Evolutionary conservation across 495 filamentous ascomycete species (phyloP).

Genomic region (Aspergillus carlsbadensis): DNA sequence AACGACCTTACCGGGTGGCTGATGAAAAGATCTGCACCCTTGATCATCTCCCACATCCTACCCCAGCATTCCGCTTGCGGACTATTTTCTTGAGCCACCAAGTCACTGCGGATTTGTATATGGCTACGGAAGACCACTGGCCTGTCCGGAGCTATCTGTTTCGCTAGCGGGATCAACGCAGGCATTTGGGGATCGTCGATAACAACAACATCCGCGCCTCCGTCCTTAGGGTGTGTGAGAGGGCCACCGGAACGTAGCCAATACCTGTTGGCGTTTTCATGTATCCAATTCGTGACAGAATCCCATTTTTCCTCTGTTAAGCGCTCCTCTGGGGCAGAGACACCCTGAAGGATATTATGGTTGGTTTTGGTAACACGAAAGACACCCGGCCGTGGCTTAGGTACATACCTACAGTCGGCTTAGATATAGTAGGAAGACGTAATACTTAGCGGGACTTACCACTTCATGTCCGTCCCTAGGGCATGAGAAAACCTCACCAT

Average conservation of each 20-base stretch:
- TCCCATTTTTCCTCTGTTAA: conserved; percentile 60
- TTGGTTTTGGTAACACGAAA: conserved; percentile 89
- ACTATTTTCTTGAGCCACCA: conserved; percentile 58
- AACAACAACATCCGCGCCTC: conserved; percentile 78
- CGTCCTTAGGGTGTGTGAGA: conserved; percentile 61
- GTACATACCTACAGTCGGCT: conserved; percentile 57
- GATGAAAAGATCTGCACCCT: conserved; percentile 75
- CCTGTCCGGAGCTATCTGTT: conserved; percentile 65
- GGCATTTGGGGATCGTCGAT: conserved; percentile 92
- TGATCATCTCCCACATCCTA: conserved; percentile 72
- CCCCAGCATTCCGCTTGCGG: conserved; percentile 76
- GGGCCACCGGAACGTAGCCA: conserved; percentile 73
- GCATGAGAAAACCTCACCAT: conserved; percentile 70
- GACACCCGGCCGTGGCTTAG: conserved; percentile 78
- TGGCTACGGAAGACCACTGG: conserved; percentile 80
- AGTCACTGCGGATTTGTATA: conserved; percentile 80
- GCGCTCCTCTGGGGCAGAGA: conserved; percentile 60
- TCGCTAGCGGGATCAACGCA: conserved; percentile 73
- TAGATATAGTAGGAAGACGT: neutral
- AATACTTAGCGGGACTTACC: conserved; percentile 51
- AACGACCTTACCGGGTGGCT: conserved; percentile 79
- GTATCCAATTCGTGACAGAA: conserved; percentile 68
- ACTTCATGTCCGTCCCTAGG: conserved; percentile 68
- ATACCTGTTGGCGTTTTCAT: conserved; percentile 73
- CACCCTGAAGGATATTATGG: conserved; percentile 91